Base-by-base conservation (phyloP, 306 rosid species). In the Rosa lucieae region DNA sequence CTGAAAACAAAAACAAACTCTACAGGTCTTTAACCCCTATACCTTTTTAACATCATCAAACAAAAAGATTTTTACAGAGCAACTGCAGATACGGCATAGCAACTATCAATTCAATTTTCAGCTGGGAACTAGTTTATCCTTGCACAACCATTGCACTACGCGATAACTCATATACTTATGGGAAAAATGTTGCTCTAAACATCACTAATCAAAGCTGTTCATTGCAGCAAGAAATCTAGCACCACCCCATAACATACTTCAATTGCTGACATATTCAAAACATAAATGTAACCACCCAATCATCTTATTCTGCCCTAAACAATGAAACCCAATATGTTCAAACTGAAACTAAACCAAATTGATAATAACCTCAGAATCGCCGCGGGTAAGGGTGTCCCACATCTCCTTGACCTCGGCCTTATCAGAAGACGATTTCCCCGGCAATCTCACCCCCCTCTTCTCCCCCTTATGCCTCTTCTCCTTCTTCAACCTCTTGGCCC, bases 301-400 rank as follows among this genome's bases (percentile, higher is more conserved):
- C 37, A 32, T 32, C 37, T 0, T 32, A 32, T 2, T 32, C 37
- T 32, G 37, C 37, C 37, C 37, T 32, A 32, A 61, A 47, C 48
- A 56, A 9, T 7, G 49, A 73, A 43, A 11, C 26, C 55, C 73
- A 21, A 43, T 40, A 13, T 37, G 20, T 37, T 5, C 6, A 55
- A 39, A 39, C 10, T 32, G 42, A 71, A 32, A 32, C 37, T 32
- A 32, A 32, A 32, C 5, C 23, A 58, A 42, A 77, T 13, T 46
- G 11, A 67, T 17, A 37, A 20, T 52, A 59, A 93, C 99, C 97
- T 96, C 99, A 61, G 98, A 96, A 86, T 90, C 89, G 10, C 86
- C 97, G 0, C 93, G 97, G 15, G 94, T 97, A 82, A 96, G 84
- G 12, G 94, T 87, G 77, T 96, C 97, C 99, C 99, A 96, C 99